Evolutionary conservation across 768 basidiomycete genomes (phyloP).

Genomic region (Kwoniella europaea): DNA sequence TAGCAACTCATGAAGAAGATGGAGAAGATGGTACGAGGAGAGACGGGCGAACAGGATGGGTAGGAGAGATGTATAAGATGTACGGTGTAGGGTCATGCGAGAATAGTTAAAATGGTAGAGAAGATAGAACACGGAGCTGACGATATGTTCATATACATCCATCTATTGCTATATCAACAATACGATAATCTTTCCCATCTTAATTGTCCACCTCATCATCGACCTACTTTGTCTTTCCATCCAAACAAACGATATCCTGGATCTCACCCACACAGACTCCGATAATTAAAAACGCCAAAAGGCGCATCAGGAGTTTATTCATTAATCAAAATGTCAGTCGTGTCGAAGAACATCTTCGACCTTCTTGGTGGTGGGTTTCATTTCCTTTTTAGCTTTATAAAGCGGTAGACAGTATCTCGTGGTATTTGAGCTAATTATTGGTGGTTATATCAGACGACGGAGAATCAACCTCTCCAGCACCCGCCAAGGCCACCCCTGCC

Average conservation of each 20-base stretch:
- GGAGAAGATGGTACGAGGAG: not conserved
- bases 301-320: slow-evolving; percentile 22
- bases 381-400: not conserved
- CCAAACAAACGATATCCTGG: too few species aligned
- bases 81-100: not conserved
- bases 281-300: slow-evolving; percentile 20
- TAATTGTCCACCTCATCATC: too few species aligned
- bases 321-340: slow-evolving; percentile 46
- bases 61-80: not conserved
- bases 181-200: not conserved
- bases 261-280: slow-evolving; percentile 15
- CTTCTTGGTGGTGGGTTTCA: slow-evolving; percentile 48
- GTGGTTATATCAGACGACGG: slow-evolving; percentile 42
- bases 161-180: not conserved
- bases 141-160: not conserved
- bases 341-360: slow-evolving; percentile 54
- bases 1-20: too few species aligned
- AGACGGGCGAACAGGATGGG: not conserved
- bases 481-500: slow-evolving; percentile 39
- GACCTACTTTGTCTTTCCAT: too few species aligned
- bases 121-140: not conserved
- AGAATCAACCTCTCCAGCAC: slow-evolving; percentile 44
- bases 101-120: not conserved
- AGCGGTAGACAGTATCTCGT: not conserved
- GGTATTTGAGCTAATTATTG: not conserved